Conservation (phyloP, 768 basidiomycete species). For the Inosperma sp. region DNA sequence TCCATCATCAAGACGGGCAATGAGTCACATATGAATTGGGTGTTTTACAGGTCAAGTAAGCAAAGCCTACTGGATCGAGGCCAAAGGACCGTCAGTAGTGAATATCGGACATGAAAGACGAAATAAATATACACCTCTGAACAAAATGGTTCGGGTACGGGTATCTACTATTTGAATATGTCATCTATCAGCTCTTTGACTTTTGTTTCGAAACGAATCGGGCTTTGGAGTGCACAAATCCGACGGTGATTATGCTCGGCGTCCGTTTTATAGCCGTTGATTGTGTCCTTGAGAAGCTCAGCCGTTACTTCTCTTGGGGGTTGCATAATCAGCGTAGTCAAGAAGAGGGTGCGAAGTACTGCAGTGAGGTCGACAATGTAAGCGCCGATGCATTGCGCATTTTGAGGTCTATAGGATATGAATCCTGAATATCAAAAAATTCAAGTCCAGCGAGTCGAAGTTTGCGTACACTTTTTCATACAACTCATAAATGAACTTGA, state of each 20-base stretch:
- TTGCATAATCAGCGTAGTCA: neutral
- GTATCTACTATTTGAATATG: no score
- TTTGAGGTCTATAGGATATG: neutral
- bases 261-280: neutral
- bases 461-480: neutral
- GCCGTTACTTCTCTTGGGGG: neutral
- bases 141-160: no score
- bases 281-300: neutral
- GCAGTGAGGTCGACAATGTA: neutral
- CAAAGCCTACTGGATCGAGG: no score
- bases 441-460: neutral
- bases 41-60: no score
- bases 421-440: neutral
- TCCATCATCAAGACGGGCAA: no score
- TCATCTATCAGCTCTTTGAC: no score
- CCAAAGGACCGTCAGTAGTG: no score
- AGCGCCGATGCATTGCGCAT: neutral
- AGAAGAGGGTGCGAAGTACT: neutral
- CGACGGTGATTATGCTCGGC: neutral
- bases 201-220: no score
- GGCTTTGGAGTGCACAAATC: no score
- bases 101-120: no score
- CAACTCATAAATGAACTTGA: neutral
- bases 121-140: no score
- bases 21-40: no score